Evolutionary conservation across 495 filamentous ascomycete genomes (phyloP), one percentile per base, ranked within the genome.

Genomic region (Glarea lozoyensis): DNA sequence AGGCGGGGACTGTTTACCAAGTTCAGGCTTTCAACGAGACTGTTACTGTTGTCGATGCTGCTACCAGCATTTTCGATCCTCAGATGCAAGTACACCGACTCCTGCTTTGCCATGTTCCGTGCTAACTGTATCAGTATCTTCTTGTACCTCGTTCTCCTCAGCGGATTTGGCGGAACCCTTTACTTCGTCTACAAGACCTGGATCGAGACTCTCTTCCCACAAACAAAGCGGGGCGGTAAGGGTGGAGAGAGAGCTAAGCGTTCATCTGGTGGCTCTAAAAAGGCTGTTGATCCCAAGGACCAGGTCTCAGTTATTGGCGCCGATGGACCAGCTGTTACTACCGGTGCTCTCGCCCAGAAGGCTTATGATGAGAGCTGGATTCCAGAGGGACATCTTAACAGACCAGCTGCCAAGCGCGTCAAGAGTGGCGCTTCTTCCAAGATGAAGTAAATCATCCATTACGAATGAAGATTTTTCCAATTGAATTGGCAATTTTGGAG

Each of bases 181-280:
- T 95, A 92, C 77, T 96, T 94, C 62, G 88, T 95, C 67, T 98
- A 98, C 74, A 92, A 79, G 62, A 94, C 90, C 58, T 97, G 89
- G 86, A 77, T 98, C 65, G 83, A 88, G 37, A 79, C 87, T n/a
- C 81, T 97, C 57, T 94, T 95, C 77, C 92, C 92, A 20, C 87
- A 95, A 71, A 80, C 88, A 64, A 79, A 78, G 59, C 79, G 81
- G 50, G 54, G 50, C 16, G 76, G 75, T 49, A 82, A 83, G 66
- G 68, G 70, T 46, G 66, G 71, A 33, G 72, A 81, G 57, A 63
- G 67, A 39, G 61, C 74, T 35, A 76, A 78, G 64, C 72, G 68
- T 50, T 66, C 76, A 16, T 58, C 68, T 37, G 69, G 67, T 44
- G 69, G 69, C 27, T 49, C 61, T 46, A 88, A 88, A 74, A 83